Conservation (phyloP, 148 eudicot genomes). For the Cornus suecica region DNA sequence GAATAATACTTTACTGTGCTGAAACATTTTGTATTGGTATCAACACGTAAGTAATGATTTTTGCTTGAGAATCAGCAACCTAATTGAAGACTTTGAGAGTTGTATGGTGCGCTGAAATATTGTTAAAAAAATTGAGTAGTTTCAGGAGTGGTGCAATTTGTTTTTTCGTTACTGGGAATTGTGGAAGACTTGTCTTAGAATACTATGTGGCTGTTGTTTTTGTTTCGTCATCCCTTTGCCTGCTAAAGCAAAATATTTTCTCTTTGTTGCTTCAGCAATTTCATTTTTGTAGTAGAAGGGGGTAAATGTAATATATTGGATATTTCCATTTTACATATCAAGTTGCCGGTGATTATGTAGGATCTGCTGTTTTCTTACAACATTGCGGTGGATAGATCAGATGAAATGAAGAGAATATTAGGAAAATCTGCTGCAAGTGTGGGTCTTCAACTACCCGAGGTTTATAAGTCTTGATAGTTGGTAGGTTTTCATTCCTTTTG, state of each 20-base stretch:
- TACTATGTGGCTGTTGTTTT: neutral
- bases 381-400: constrained; percentile 90
- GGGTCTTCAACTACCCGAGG: constrained; percentile 92
- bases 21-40: neutral
- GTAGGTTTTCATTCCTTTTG: constrained; percentile 5
- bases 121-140: neutral
- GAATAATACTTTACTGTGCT: neutral
- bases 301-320: neutral
- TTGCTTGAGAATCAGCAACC: neutral
- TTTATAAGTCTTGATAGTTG: constrained; percentile 55
- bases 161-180: neutral
- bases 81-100: neutral
- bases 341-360: constrained; percentile 33
- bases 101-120: neutral
- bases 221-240: neutral
- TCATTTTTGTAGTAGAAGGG: neutral
- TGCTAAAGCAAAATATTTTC: neutral
- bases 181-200: neutral
- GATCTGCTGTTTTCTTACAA: constrained; percentile 86
- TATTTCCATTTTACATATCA: neutral
- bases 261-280: neutral
- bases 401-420: constrained; percentile 71
- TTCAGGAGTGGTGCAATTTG: neutral
- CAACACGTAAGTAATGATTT: neutral
- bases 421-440: constrained; percentile 95